Percentiles rank a stretch among this genome's conserved stretches.
Evolutionary conservation across 73 alveolate species (phyloP).

Genomic region (Stentor coeruleus): DNA sequence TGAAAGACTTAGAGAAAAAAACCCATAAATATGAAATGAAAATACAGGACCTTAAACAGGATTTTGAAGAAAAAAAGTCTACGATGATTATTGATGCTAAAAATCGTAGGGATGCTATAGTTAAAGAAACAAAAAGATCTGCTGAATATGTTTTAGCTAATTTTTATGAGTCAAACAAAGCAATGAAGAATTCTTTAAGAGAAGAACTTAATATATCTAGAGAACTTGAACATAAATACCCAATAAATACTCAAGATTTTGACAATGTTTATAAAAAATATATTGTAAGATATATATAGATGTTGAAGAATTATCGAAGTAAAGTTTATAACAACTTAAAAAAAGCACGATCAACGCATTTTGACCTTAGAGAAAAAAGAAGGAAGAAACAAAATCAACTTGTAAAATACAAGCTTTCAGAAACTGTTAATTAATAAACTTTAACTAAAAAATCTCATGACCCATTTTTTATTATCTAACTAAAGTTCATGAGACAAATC

Average conservation of each 20-base stretch:
- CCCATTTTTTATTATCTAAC: too few species aligned
- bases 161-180: not conserved
- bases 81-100: not conserved
- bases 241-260: not conserved
- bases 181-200: not conserved
- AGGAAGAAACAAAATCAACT: too few species aligned
- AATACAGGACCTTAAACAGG: not conserved
- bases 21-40: not conserved
- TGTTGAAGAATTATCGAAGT: not conserved
- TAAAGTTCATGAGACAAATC: conserved; percentile 14
- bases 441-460: too few species aligned
- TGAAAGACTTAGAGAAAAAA: too few species aligned
- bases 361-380: not conserved
- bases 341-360: not conserved
- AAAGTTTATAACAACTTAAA: not conserved
- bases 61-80: not conserved
- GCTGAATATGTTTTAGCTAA: not conserved
- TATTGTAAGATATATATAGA: not conserved
- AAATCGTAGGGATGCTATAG: not conserved
- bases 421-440: not conserved
- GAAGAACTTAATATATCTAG: not conserved
- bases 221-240: not conserved
- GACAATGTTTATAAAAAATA: not conserved
- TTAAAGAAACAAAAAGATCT: too few species aligned
- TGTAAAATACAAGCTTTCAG: too few species aligned